A percentile compares a stretch with the other conserved stretches of the same genome.
These are phyloP conservation scores for Mariannaea sp. DNA, from an alignment of 2,329 filamentous ascomycete species.

Conservation along the genomic window DNA sequence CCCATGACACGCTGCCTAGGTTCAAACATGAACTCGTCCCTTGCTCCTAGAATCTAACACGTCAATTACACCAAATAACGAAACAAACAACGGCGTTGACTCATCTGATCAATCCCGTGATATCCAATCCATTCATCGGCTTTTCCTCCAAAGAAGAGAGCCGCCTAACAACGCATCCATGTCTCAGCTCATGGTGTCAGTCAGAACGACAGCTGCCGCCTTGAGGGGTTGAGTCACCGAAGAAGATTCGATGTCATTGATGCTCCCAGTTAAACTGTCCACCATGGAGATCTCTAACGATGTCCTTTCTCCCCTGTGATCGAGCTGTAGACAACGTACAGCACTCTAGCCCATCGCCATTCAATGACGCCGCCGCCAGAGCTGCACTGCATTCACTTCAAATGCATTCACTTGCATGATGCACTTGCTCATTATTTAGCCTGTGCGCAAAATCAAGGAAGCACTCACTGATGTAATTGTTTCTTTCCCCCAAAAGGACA, in stretches of 20 bases:
- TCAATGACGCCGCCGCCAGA: conserved; percentile 15
- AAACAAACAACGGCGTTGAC: conserved; percentile 1
- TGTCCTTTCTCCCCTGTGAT: too few species aligned
- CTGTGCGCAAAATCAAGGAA: neutral
- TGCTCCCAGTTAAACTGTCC: too few species aligned
- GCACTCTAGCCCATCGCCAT: conserved; percentile 8
- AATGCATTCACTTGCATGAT: conserved; percentile 26
- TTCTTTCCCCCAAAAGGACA: too few species aligned
- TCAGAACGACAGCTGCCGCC: neutral
- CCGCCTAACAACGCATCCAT: neutral
- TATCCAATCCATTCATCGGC: conserved; percentile 6
- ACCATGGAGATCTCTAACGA: neutral
- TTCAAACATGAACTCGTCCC: conserved; percentile 5
- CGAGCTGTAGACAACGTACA: conserved; percentile 2
- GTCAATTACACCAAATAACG: neutral
- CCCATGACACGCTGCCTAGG: conserved; percentile 2
- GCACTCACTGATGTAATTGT: too few species aligned
- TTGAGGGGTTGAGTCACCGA: too few species aligned
- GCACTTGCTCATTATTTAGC: conserved; percentile 9
- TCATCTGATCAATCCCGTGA: neutral
- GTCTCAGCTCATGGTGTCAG: neutral
- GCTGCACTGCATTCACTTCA: conserved; percentile 19
- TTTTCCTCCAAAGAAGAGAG: too few species aligned
- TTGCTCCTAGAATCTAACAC: neutral
- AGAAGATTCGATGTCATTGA: too few species aligned